Percentiles rank a stretch among this genome's conserved stretches.
phyloP scores from a whole-genome alignment of 148 eudicot species.

The Mesembryanthemum crystallinum region DNA sequence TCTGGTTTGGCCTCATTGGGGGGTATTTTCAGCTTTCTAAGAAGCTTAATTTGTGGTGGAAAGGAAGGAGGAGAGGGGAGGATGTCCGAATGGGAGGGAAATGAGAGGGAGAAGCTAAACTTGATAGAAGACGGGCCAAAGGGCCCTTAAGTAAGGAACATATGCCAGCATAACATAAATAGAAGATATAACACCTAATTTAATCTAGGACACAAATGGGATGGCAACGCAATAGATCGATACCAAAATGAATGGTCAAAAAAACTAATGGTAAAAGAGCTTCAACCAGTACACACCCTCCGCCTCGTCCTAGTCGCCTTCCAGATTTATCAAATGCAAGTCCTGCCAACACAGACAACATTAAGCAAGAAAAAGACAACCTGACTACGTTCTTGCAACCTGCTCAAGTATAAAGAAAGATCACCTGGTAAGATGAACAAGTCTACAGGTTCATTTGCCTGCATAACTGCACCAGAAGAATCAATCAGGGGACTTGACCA shows the following conservation, averaged over 20 bases:
- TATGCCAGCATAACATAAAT: neutral
- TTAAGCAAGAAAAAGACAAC: neutral
- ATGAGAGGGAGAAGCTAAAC: too few species aligned
- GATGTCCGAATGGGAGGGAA: too few species aligned
- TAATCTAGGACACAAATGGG: neutral
- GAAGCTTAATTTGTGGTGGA: too few species aligned
- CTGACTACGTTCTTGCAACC: neutral
- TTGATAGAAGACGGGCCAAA: too few species aligned
- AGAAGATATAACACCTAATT: neutral
- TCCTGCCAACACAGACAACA: conserved; percentile 20
- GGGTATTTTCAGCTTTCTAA: too few species aligned
- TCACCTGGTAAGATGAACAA: conserved; percentile 30
- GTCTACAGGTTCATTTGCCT: conserved; percentile 30
- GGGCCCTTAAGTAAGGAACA: neutral
- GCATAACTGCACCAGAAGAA: conserved; percentile 26
- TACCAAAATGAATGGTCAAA: neutral
- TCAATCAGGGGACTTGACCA: neutral
- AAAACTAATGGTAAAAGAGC: neutral
- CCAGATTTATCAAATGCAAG: conserved; percentile 33
- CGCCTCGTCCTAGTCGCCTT: conserved; percentile 33
- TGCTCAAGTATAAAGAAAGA: neutral
- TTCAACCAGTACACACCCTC: conserved; percentile 26
- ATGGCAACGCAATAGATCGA: neutral
- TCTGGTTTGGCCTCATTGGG: too few species aligned
- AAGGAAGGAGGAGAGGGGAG: too few species aligned